phyloP scores from a whole-genome alignment of 352 stramenopile species.

The Pythium scleroteichum region DNA sequence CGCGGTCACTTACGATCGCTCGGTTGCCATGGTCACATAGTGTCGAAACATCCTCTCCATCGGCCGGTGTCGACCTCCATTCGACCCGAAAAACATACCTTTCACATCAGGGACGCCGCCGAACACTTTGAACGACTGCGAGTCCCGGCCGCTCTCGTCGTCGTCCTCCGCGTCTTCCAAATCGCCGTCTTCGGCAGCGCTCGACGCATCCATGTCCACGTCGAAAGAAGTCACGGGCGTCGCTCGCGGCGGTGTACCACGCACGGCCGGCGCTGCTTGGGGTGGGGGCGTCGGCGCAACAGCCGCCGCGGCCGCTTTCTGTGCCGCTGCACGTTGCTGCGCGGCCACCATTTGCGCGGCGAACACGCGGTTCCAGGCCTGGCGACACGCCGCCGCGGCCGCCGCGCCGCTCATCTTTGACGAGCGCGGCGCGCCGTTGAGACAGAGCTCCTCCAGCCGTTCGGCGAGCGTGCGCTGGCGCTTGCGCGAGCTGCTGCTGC shows the following conservation, averaged over 20 bases:
- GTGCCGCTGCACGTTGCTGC: conserved; percentile 14
- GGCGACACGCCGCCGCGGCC: conserved; percentile 18
- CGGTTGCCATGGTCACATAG: conserved; percentile 42
- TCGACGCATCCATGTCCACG: conserved; percentile 24
- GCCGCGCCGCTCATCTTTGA: conserved; percentile 7
- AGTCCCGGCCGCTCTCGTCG: conserved; percentile 14
- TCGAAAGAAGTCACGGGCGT: conserved; percentile 4
- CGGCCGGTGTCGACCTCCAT: conserved; percentile 29
- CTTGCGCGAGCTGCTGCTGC: conserved; percentile 40
- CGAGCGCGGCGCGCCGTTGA: conserved; percentile 16
- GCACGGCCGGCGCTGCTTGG: neutral
- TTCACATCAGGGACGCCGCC: conserved; percentile 41
- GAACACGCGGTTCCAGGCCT: conserved; percentile 24
- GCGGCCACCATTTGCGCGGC: conserved; percentile 19
- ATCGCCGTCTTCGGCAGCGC: conserved; percentile 17
- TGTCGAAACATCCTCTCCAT: conserved; percentile 75
- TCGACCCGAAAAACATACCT: conserved; percentile 50
- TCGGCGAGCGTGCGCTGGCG: conserved; percentile 66
- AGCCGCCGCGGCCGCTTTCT: neutral
- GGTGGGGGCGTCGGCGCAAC: neutral
- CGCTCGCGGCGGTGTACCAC: neutral
- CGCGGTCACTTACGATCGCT: conserved; percentile 31
- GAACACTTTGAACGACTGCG: conserved; percentile 36
- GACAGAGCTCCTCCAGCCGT: conserved; percentile 54
- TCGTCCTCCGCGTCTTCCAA: conserved; percentile 23